phyloP scores from a whole-genome alignment of 2,329 filamentous ascomycete genomes.

The Aspergillus pseudoterreus region DNA sequence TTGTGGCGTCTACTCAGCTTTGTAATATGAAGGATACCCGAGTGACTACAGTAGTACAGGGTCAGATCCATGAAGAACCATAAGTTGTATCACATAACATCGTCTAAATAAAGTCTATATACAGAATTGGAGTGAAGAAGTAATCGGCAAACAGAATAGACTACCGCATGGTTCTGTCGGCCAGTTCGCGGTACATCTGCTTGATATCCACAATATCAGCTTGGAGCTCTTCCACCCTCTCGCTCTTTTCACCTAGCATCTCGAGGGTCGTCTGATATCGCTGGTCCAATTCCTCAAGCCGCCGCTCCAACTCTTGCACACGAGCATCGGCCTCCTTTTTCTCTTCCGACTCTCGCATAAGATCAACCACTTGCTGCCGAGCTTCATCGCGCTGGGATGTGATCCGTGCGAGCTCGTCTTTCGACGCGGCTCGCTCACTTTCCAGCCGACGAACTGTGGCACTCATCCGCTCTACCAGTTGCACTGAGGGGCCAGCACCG shows the following conservation, averaged over 20 bases:
- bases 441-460: conserved; percentile 87
- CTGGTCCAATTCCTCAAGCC: conserved; percentile 65
- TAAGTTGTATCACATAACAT: conserved; percentile 10
- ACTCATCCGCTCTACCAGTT: conserved; percentile 94
- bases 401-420: conserved; percentile 79
- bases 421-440: conserved; percentile 81
- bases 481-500: conserved; percentile 85
- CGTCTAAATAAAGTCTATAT: conserved; percentile 6
- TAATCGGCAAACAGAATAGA: background rate
- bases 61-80: too few relatives aligned
- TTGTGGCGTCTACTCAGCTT: too few relatives aligned
- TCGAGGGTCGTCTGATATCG: conserved; percentile 89
- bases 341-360: conserved; percentile 82
- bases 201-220: conserved; percentile 91
- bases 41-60: too few relatives aligned
- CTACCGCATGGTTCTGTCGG: conserved; percentile 75
- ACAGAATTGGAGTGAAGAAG: conserved; percentile 3
- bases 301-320: conserved; percentile 62
- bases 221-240: conserved; percentile 84
- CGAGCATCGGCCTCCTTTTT: conserved; percentile 59
- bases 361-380: conserved; percentile 78
- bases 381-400: conserved; percentile 87
- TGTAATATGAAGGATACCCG: too few relatives aligned
- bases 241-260: conserved; percentile 95
- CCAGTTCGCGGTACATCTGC: conserved; percentile 89